Evolutionary conservation across 495 filamentous ascomycete species (phyloP).

Genomic region (Clavariopsis aquatica): DNA sequence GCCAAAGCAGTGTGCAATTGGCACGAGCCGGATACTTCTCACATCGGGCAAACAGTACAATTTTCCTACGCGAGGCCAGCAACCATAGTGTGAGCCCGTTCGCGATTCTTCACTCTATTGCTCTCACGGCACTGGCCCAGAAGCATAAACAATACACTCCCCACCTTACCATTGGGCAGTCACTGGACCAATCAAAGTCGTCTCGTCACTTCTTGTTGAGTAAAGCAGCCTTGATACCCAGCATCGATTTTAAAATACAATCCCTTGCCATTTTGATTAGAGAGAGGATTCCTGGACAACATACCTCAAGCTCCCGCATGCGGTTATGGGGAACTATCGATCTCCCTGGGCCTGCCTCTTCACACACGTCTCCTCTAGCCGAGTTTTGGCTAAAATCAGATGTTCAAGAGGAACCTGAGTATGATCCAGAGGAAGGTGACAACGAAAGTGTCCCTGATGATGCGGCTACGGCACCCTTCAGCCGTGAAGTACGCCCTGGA

Average conservation of each 20-base stretch:
- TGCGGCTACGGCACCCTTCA: background rate
- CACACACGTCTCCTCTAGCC: background rate
- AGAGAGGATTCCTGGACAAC: conserved; percentile 30
- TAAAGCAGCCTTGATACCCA: conserved; percentile 48
- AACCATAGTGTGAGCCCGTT: conserved; percentile 22
- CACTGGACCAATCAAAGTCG: conserved; percentile 42
- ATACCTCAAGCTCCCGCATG: conserved; percentile 10
- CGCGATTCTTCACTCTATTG: conserved; percentile 27
- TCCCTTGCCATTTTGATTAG: conserved; percentile 53
- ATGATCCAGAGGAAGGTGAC: background rate
- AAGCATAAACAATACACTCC: conserved; percentile 34
- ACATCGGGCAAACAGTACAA: conserved; percentile 49
- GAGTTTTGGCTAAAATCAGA: conserved; percentile 20
- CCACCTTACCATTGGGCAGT: conserved; percentile 60
- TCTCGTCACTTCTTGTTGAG: conserved; percentile 49
- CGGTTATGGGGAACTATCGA: conserved; percentile 21
- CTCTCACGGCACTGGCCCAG: conserved; percentile 37
- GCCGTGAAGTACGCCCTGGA: conserved; percentile 10
- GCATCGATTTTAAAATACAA: conserved; percentile 48
- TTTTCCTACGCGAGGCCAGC: conserved; percentile 46
- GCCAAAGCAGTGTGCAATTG: conserved; percentile 41
- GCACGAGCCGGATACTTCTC: conserved; percentile 47
- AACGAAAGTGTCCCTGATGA: background rate
- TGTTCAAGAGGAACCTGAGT: background rate
- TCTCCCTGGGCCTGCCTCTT: background rate